These are phyloP conservation scores for Artomyces pyxidatus DNA, from an alignment of 768 basidiomycete genomes.

Conservation along the genomic window DNA sequence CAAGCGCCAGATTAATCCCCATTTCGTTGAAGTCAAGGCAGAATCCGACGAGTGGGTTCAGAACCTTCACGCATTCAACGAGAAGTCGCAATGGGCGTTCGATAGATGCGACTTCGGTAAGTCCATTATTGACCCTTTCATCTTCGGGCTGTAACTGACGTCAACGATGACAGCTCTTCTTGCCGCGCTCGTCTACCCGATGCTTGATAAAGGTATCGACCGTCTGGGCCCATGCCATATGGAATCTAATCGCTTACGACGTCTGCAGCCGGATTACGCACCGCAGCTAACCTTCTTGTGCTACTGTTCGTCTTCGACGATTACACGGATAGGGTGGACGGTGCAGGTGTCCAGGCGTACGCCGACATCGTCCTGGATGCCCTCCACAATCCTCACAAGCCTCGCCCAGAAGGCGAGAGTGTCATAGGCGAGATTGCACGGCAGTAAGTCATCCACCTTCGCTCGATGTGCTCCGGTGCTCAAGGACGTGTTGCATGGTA, in stretches of 20 bases:
- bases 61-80: too few species aligned
- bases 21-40: too few species aligned
- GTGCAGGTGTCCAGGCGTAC: slow-evolving; percentile 22
- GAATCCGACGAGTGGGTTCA: too few species aligned
- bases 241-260: not conserved
- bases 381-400: slow-evolving; percentile 28
- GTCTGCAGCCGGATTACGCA: slow-evolving; percentile 22
- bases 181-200: slow-evolving; percentile 32
- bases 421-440: slow-evolving; percentile 32
- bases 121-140: too few species aligned
- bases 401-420: slow-evolving; percentile 29
- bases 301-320: slow-evolving; percentile 44
- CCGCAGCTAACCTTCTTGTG: slow-evolving; percentile 43
- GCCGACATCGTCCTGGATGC: slow-evolving; percentile 32
- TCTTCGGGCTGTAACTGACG: too few species aligned
- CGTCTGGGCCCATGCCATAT: not conserved
- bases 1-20: too few species aligned
- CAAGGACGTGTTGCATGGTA: too few species aligned
- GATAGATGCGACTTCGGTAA: too few species aligned
- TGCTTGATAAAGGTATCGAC: slow-evolving; percentile 28
- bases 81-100: too few species aligned
- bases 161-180: slow-evolving; percentile 32
- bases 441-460: too few species aligned
- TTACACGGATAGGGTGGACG: slow-evolving; percentile 35
- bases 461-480: too few species aligned